phyloP scores from a whole-genome alignment of 2,329 filamentous ascomycete species.

The Colletotrichum scovillei region DNA sequence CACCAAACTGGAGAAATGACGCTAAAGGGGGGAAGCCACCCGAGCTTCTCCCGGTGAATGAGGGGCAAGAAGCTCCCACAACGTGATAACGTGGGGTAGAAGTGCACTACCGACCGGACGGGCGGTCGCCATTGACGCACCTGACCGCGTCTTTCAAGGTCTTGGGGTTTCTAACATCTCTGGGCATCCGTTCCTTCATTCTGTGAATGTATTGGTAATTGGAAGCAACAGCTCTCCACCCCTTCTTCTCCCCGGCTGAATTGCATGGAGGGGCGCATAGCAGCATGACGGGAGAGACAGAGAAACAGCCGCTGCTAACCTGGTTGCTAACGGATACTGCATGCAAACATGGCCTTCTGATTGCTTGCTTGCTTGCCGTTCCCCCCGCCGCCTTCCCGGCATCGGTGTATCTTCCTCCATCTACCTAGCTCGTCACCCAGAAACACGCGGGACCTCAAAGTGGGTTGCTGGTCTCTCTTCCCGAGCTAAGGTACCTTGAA shows the following conservation, averaged over 20 bases:
- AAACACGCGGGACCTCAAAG: not conserved
- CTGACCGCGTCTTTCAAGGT: slow-evolving; percentile 2
- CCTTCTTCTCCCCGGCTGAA: not conserved
- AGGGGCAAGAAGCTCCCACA: slow-evolving; percentile 21
- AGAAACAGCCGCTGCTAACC: not conserved
- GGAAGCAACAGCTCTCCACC: not conserved
- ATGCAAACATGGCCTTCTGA: slow-evolving; percentile 5
- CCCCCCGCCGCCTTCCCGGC: not conserved
- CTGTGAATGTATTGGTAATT: not conserved
- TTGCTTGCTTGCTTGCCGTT: slow-evolving; percentile 9
- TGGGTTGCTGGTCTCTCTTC: not conserved
- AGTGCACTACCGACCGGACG: not conserved
- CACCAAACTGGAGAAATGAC: not conserved
- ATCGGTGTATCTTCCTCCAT: not conserved
- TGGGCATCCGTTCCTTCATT: not conserved
- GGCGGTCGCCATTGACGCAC: slow-evolving; percentile 3
- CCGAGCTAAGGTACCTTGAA: not conserved
- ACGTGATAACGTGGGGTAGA: slow-evolving; percentile 24
- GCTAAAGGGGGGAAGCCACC: not conserved
- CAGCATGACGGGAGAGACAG: not conserved
- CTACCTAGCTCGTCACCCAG: not conserved
- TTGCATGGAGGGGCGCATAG: not conserved
- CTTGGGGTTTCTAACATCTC: not conserved
- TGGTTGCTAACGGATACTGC: slow-evolving; percentile 1
- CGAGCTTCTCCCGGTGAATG: slow-evolving; percentile 19